A percentile compares a stretch with the other conserved stretches of the same genome.
Conservation (phyloP, 352 stramenopile genomes). For the Ophiocytium majus region DNA sequence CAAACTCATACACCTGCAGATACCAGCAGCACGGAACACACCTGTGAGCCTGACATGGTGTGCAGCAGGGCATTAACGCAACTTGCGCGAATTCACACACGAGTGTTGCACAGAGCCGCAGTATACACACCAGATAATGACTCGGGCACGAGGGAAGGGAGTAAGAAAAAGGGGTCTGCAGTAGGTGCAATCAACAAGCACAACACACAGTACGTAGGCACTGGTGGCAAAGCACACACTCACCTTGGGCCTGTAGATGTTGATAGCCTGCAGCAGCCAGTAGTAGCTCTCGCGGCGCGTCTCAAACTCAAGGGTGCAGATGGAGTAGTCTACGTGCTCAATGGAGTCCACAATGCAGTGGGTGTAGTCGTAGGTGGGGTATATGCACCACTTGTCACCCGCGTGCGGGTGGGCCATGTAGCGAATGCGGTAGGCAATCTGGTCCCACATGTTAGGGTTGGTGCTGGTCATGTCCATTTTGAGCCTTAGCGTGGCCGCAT, state of each 20-base stretch:
- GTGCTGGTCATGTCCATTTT: constrained; percentile 96
- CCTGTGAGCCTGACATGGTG: no score
- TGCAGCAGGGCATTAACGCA: no score
- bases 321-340: constrained; percentile 99
- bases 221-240: no score
- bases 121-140: no score
- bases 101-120: no score
- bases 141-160: no score
- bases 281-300: constrained; percentile 97
- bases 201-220: no score
- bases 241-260: constrained; percentile 92
- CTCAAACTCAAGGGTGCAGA: constrained; percentile 99
- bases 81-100: no score
- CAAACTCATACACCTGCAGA: constrained; percentile 82
- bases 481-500: constrained; percentile 74
- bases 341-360: constrained; percentile 90
- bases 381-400: constrained; percentile 97
- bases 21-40: no score
- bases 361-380: constrained; percentile 99
- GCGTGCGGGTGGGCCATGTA: constrained; percentile 94
- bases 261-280: constrained; percentile 93
- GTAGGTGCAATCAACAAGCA: no score
- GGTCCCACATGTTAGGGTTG: constrained; percentile 99
- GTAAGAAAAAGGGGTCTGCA: no score
- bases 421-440: constrained; percentile 96